These are phyloP conservation scores for Fusarium sp. DNA, from an alignment of 2,329 filamentous ascomycete species.

Conservation along the genomic window DNA sequence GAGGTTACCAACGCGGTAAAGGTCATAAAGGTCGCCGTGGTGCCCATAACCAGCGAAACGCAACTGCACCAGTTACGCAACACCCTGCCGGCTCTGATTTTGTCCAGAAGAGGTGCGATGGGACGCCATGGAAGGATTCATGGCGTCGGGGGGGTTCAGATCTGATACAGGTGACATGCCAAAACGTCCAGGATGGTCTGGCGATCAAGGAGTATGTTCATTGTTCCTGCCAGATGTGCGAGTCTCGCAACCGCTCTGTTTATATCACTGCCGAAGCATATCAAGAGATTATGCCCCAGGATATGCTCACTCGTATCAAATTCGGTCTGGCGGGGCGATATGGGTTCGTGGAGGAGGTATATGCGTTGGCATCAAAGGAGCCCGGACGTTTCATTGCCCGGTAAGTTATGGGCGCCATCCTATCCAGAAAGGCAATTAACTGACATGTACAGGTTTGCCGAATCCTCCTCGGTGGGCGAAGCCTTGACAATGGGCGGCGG, in stretches of 20 bases:
- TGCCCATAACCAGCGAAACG: slow-evolving; percentile 31
- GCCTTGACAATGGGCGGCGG: slow-evolving; percentile 41
- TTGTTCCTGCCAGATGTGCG: slow-evolving; percentile 47
- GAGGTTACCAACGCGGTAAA: slow-evolving; percentile 21
- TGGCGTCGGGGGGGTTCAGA: slow-evolving; percentile 32
- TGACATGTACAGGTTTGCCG: slow-evolving; percentile 40
- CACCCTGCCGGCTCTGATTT: slow-evolving; percentile 1
- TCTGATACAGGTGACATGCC: slow-evolving; percentile 30
- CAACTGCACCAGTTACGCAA: slow-evolving; percentile 28
- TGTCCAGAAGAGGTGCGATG: slow-evolving; percentile 30
- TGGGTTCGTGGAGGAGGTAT: slow-evolving; percentile 48
- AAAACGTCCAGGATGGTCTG: slow-evolving; percentile 30
- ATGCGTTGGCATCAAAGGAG: slow-evolving; percentile 19
- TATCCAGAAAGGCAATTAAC: background rate
- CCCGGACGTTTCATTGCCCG: slow-evolving; percentile 43
- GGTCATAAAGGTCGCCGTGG: slow-evolving; percentile 31
- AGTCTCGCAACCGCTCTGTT: slow-evolving; percentile 47
- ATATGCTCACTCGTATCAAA: slow-evolving; percentile 47
- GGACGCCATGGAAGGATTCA: slow-evolving; percentile 22
- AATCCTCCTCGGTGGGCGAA: slow-evolving; percentile 41
- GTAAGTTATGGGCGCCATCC: slow-evolving; percentile 33
- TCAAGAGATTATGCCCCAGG: slow-evolving; percentile 9
- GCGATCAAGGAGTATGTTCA: slow-evolving; percentile 40
- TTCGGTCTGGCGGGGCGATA: slow-evolving; percentile 43
- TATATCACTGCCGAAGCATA: slow-evolving; percentile 37